phyloP scores from a whole-genome alignment of 257 asterid genomes.

The Rubia yunnanensis region DNA sequence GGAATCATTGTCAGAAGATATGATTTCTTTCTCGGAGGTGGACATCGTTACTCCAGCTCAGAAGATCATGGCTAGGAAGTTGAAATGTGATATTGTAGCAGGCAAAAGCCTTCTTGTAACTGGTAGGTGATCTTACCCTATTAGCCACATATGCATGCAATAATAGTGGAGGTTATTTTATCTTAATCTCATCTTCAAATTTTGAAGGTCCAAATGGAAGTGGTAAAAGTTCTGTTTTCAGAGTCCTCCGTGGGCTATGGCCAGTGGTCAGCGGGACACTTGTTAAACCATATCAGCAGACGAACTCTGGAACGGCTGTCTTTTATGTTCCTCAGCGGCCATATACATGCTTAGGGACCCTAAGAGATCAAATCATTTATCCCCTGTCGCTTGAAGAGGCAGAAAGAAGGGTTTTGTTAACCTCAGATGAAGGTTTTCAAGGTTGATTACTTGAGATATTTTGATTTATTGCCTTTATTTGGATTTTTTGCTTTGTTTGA shows the following conservation, averaged over 20 bases:
- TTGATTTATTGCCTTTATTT: neutral
- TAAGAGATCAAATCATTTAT: slow-evolving; percentile 94
- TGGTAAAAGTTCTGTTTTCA: slow-evolving; percentile 94
- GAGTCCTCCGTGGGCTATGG: slow-evolving; percentile 98
- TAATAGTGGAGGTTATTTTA: neutral
- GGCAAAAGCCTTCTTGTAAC: slow-evolving; percentile 95
- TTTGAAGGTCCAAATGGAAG: slow-evolving; percentile 97
- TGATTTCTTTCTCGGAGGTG: slow-evolving; percentile 75
- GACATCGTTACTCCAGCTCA: slow-evolving; percentile 85
- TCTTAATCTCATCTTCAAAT: neutral
- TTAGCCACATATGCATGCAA: neutral
- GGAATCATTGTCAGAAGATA: slow-evolving; percentile 39
- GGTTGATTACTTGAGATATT: neutral
- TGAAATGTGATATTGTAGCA: slow-evolving; percentile 62
- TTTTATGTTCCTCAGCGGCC: slow-evolving; percentile 97
- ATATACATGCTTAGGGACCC: slow-evolving; percentile 96
- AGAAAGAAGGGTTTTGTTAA: slow-evolving; percentile 41
- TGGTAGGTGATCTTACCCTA: slow-evolving; percentile 47
- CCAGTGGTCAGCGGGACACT: slow-evolving; percentile 84
- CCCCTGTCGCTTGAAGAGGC: slow-evolving; percentile 87
- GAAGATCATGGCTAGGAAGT: slow-evolving; percentile 77
- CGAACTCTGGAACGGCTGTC: slow-evolving; percentile 44
- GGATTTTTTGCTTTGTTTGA: neutral
- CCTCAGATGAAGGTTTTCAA: slow-evolving; percentile 39
- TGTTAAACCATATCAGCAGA: slow-evolving; percentile 43